These are phyloP conservation scores for Cenchrus fungigraminus DNA, from an alignment of 176 grass and related monocot genomes.

Conservation along the genomic window DNA sequence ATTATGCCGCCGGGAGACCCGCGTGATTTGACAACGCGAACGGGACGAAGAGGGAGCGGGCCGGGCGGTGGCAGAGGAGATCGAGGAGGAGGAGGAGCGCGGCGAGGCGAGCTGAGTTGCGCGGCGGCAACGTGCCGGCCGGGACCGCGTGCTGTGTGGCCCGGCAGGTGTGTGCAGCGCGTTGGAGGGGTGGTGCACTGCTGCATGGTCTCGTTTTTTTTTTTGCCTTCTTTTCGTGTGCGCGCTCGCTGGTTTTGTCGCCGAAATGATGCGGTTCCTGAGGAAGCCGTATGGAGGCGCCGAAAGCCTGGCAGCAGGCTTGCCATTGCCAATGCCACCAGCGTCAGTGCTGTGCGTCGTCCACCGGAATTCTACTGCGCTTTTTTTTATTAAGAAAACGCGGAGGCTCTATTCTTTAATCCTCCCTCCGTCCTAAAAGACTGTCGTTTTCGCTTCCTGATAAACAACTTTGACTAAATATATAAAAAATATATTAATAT, in stretches of 20 bases:
- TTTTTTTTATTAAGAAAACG: not conserved
- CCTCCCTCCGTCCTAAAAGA: too few relatives aligned
- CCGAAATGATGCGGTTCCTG: slow-evolving; percentile 43
- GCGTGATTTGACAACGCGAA: not conserved
- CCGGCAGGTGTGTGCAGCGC: not conserved
- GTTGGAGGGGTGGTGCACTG: not conserved
- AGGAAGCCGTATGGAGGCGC: not conserved
- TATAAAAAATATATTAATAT: too few relatives aligned
- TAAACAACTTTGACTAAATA: too few relatives aligned
- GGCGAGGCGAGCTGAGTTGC: not conserved
- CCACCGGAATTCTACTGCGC: not conserved
- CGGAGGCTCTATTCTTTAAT: not conserved
- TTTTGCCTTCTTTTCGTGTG: not conserved
- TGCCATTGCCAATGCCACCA: not conserved
- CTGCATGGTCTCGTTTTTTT: not conserved
- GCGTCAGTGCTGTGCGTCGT: not conserved
- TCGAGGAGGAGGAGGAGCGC: too few relatives aligned
- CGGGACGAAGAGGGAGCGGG: not conserved
- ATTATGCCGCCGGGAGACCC: slow-evolving; percentile 16
- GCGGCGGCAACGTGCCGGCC: not conserved
- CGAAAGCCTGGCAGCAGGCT: slow-evolving; percentile 37
- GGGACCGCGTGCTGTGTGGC: not conserved
- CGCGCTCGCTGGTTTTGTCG: slow-evolving; percentile 3
- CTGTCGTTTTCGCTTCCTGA: too few relatives aligned
- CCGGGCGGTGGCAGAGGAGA: not conserved